A percentile compares a stretch with the other conserved stretches of the same genome.
Evolutionary conservation across 768 basidiomycete species (phyloP).

Genomic region (Strobilomyces dryophilus): DNA sequence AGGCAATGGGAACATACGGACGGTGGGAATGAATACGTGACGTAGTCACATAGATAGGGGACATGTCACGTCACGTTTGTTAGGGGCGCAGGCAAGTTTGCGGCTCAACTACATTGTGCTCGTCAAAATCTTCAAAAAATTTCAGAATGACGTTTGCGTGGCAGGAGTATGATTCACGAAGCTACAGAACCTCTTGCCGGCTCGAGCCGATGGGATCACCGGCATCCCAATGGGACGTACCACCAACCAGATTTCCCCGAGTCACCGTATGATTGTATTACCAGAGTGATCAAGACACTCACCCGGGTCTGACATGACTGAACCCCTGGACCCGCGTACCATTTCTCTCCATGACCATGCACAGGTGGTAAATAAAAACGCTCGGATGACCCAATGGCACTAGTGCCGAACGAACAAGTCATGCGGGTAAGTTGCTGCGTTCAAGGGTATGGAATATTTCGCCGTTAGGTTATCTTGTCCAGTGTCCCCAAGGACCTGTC

Average conservation of each 20-base stretch:
- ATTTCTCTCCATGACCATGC: neutral
- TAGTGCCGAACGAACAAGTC: no score
- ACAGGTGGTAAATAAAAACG: slow-evolving; percentile 10
- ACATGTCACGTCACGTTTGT: slow-evolving; percentile 29
- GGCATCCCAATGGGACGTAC: neutral
- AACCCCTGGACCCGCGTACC: neutral
- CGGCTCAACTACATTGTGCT: slow-evolving; percentile 22
- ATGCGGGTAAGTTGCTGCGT: slow-evolving; percentile 19
- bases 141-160: slow-evolving; percentile 23
- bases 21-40: slow-evolving; percentile 18
- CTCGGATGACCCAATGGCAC: slow-evolving; percentile 11
- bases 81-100: slow-evolving; percentile 30
- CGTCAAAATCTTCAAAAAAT: slow-evolving; percentile 22
- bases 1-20: slow-evolving; percentile 1
- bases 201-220: slow-evolving; percentile 8
- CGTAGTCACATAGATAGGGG: slow-evolving; percentile 25
- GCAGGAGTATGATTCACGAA: slow-evolving; percentile 22
- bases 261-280: slow-evolving; percentile 18
- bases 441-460: slow-evolving; percentile 24
- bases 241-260: slow-evolving; percentile 17
- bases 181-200: slow-evolving; percentile 2
- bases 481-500: slow-evolving; percentile 6
- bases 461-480: slow-evolving; percentile 19
- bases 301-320: slow-evolving; percentile 19
- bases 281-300: slow-evolving; percentile 32